These are phyloP conservation scores for Yarrowia yakushimensis DNA, from an alignment of 805 yeast genomes.

Conservation along the genomic window DNA sequence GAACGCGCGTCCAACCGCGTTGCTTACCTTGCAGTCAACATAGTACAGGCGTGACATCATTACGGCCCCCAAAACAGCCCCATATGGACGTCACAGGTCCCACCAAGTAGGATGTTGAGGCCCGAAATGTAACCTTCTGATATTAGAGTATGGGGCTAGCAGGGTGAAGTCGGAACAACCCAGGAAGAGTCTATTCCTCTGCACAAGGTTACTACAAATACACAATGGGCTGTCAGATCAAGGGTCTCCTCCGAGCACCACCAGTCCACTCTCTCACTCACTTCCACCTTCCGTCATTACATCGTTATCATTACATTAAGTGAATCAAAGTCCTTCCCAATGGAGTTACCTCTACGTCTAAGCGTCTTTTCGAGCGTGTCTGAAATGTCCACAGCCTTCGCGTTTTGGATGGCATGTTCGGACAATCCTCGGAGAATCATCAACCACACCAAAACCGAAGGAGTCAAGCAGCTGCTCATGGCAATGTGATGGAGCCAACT, in stretches of 20 bases:
- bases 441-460: conserved; percentile 2
- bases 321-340: neutral
- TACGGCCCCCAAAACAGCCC: neutral
- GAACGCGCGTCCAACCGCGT: neutral
- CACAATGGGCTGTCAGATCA: neutral
- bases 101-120: neutral
- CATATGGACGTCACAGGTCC: neutral
- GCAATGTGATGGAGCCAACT: neutral
- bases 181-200: neutral
- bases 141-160: conserved; percentile 4
- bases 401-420: conserved; percentile 12
- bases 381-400: neutral
- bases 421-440: neutral
- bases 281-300: neutral
- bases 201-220: conserved; percentile 7
- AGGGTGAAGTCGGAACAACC: neutral
- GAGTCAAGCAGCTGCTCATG: conserved; percentile 8
- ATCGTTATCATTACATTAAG: conserved; percentile 9
- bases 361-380: neutral
- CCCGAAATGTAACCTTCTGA: neutral
- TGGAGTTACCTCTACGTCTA: neutral
- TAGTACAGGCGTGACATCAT: neutral
- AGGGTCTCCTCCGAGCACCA: neutral
- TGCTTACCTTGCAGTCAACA: neutral
- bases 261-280: neutral